Percentiles rank a stretch among this genome's conserved stretches.
Conservation (phyloP, 2,329 filamentous ascomycete species). For the Fusarium longipes region DNA sequence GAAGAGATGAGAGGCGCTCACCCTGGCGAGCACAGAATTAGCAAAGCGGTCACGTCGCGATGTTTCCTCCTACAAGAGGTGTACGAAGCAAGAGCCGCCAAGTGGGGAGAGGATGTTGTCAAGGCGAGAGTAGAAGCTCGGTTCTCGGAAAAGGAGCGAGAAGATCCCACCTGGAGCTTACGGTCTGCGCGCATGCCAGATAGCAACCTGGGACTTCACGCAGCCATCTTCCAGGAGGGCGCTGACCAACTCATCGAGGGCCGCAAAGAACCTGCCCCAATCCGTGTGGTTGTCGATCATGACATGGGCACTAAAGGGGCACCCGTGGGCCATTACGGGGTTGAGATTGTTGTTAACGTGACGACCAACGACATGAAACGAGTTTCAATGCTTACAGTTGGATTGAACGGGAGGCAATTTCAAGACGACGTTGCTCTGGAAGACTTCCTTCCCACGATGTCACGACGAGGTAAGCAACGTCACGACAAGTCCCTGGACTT, state of each 20-base stretch:
- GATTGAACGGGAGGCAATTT: slow-evolving; percentile 76
- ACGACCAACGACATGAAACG: slow-evolving; percentile 63
- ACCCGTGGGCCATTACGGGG: slow-evolving; percentile 73
- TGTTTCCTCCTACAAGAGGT: slow-evolving; percentile 78
- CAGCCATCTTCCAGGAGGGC: slow-evolving; percentile 78
- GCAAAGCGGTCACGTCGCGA: slow-evolving; percentile 67
- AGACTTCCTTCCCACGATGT: slow-evolving; percentile 79
- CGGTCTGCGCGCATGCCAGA: slow-evolving; percentile 74
- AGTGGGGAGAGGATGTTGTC: slow-evolving; percentile 84
- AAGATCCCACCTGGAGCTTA: slow-evolving; percentile 83
- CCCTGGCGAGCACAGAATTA: slow-evolving; percentile 54
- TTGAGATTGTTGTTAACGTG: slow-evolving; percentile 77
- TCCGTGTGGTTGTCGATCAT: slow-evolving; percentile 80
- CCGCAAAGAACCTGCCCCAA: slow-evolving; percentile 73
- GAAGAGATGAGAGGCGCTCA: slow-evolving; percentile 69
- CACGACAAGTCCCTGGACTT: not conserved
- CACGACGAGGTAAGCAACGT: slow-evolving; percentile 72
- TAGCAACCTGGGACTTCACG: slow-evolving; percentile 68
- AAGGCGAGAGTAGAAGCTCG: slow-evolving; percentile 88
- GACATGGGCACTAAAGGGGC: slow-evolving; percentile 73
- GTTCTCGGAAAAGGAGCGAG: slow-evolving; percentile 85
- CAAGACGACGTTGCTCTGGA: slow-evolving; percentile 78
- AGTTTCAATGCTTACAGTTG: slow-evolving; percentile 64
- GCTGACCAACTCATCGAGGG: slow-evolving; percentile 71
- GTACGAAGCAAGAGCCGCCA: slow-evolving; percentile 81